These are phyloP conservation scores for Canariomyces notabilis DNA, from an alignment of 2,329 filamentous ascomycete species.

Conservation along the genomic window DNA sequence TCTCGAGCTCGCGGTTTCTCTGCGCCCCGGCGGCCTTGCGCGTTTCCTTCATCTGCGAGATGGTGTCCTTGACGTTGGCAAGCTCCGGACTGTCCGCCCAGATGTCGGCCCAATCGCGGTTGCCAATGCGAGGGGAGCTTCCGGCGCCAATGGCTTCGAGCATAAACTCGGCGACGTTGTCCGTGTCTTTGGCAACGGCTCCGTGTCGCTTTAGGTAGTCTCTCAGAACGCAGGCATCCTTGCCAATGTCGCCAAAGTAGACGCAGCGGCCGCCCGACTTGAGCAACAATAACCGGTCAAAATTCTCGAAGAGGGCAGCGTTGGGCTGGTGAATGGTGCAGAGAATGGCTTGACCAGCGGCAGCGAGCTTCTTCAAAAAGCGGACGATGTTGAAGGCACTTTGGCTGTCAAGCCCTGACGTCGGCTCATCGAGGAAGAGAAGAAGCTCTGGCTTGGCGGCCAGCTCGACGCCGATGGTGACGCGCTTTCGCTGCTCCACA, in stretches of 20 bases:
- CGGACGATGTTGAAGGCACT: conserved; percentile 72
- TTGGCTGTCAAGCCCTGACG: conserved; percentile 67
- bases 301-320: conserved; percentile 80
- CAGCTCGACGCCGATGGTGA: conserved; percentile 89
- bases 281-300: conserved; percentile 74
- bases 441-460: conserved; percentile 75
- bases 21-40: conserved; percentile 40
- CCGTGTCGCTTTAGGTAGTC: conserved; percentile 57
- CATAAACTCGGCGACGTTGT: conserved; percentile 73
- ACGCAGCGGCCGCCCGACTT: conserved; percentile 75
- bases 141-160: conserved; percentile 78
- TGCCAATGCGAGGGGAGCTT: conserved; percentile 64
- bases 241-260: conserved; percentile 81
- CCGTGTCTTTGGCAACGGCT: conserved; percentile 50
- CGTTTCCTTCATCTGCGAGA: conserved; percentile 59
- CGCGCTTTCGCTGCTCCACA: conserved; percentile 62
- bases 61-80: conserved; percentile 59
- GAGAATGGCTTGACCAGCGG: conserved; percentile 80
- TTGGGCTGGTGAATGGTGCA: conserved; percentile 92
- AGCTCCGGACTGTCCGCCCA: conserved; percentile 72
- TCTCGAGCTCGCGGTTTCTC: conserved; percentile 52
- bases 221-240: conserved; percentile 66
- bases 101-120: conserved; percentile 73
- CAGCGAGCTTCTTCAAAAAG: conserved; percentile 70
- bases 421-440: conserved; percentile 75